These are phyloP conservation scores for Penicillium sp. DNA, from an alignment of 2,329 filamentous ascomycete genomes.

Conservation along the genomic window DNA sequence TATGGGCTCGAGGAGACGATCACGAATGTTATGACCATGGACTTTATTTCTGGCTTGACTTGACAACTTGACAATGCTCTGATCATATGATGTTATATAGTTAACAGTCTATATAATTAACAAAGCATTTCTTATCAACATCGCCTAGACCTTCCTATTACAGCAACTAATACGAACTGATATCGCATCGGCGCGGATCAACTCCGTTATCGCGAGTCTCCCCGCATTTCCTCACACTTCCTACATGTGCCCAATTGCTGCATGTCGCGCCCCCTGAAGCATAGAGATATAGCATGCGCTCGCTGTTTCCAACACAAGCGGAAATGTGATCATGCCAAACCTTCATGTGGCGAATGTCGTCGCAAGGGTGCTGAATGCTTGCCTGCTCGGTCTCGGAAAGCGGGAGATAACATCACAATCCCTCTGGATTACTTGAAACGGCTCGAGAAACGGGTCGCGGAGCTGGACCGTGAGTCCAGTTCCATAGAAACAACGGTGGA, in stretches of 20 bases:
- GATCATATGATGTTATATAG: background rate
- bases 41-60: background rate
- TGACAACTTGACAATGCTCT: background rate
- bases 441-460: conserved; percentile 23
- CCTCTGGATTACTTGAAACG: conserved; percentile 26
- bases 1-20: background rate
- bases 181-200: conserved; percentile 1
- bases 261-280: conserved; percentile 25
- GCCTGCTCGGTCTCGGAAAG: conserved; percentile 24
- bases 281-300: conserved; percentile 27
- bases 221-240: conserved; percentile 14
- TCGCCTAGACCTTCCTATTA: conserved; percentile 17
- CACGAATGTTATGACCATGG: background rate
- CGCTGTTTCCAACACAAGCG: conserved; percentile 32
- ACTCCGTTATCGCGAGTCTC: conserved; percentile 8
- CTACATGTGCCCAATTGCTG: conserved; percentile 3
- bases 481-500: background rate
- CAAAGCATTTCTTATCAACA: background rate
- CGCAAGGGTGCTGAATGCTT: conserved; percentile 30
- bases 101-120: background rate
- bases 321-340: conserved; percentile 31
- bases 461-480: conserved; percentile 14
- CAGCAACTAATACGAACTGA: conserved; percentile 6
- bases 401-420: conserved; percentile 27
- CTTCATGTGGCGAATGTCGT: conserved; percentile 29